phyloP scores from a whole-genome alignment of 108 stramenopile genomes.

The Schizochytrium sp. region DNA sequence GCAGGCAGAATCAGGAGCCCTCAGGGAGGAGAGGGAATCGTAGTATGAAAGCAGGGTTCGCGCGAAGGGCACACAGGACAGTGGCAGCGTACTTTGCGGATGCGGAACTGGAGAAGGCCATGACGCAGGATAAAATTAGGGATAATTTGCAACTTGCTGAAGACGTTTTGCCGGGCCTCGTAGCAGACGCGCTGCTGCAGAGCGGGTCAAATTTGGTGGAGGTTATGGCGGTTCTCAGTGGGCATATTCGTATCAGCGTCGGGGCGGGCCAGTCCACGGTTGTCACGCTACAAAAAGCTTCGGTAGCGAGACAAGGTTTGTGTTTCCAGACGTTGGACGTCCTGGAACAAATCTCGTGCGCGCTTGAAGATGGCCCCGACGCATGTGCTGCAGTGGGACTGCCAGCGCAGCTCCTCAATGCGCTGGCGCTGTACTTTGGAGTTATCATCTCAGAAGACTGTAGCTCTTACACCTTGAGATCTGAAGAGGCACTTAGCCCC shows the following conservation, averaged over 20 bases:
- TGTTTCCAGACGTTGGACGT: constrained; percentile 60
- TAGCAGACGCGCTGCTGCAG: constrained; percentile 2
- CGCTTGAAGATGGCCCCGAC: constrained; percentile 29
- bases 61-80: not conserved
- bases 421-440: constrained; percentile 25
- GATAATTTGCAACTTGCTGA: constrained; percentile 35
- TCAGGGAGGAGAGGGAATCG: not conserved
- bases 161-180: constrained; percentile 48
- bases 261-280: not conserved
- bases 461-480: not conserved
- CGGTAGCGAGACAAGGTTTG: not conserved
- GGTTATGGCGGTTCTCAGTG: constrained; percentile 32
- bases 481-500: not conserved
- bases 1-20: not conserved
- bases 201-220: not conserved
- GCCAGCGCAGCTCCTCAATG: not conserved
- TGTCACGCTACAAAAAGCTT: not conserved
- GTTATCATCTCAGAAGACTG: not conserved
- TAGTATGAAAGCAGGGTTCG: not conserved
- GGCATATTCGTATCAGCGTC: constrained; percentile 39
- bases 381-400: constrained; percentile 59
- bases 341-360: constrained; percentile 49
- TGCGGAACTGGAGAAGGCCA: not conserved
- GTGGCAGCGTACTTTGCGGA: constrained; percentile 20
- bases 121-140: not conserved